Evolutionary conservation across 768 basidiomycete genomes (phyloP).

Genomic region (Boletus pseudopeckii): DNA sequence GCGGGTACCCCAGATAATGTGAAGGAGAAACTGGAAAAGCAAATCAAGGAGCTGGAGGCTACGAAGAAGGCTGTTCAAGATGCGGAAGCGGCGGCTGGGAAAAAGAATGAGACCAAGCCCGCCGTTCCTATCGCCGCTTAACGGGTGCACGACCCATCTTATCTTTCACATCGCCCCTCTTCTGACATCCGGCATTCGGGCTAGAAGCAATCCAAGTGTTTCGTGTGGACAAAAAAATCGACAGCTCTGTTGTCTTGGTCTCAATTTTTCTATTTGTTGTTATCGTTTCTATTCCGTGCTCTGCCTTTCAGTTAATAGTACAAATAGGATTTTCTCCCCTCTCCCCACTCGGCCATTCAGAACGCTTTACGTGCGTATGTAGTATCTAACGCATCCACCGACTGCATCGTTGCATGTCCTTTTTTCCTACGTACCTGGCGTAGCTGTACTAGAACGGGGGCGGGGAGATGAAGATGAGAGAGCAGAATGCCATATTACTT

Average conservation of each 20-base stretch:
- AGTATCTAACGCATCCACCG: conserved; percentile 15
- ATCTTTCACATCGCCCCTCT: background rate
- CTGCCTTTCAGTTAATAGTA: conserved; percentile 7
- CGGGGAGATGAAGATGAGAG: conserved; percentile 2
- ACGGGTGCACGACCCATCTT: background rate
- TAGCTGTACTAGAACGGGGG: conserved; percentile 17
- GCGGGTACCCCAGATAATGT: conserved; percentile 31
- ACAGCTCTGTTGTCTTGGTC: conserved; percentile 12
- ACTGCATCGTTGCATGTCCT: conserved; percentile 8
- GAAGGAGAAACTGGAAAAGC: conserved; percentile 47
- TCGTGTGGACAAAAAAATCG: conserved; percentile 18
- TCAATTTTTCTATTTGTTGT: conserved; percentile 13
- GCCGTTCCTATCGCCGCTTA: conserved; percentile 39
- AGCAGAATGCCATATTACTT: conserved; percentile 9
- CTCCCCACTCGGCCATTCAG: conserved; percentile 8
- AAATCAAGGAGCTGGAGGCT: conserved; percentile 65
- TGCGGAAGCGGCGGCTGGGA: conserved; percentile 57
- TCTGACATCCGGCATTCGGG: background rate
- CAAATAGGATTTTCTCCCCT: conserved; percentile 7
- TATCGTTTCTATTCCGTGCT: conserved; percentile 13
- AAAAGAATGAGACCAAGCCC: conserved; percentile 55
- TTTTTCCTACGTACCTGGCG: conserved; percentile 9
- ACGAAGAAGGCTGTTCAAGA: conserved; percentile 66
- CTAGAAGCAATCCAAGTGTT: conserved; percentile 12
- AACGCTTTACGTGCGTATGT: conserved; percentile 20